Base-by-base conservation (phyloP, 2,329 filamentous ascomycete species). In the Capronia americana region DNA sequence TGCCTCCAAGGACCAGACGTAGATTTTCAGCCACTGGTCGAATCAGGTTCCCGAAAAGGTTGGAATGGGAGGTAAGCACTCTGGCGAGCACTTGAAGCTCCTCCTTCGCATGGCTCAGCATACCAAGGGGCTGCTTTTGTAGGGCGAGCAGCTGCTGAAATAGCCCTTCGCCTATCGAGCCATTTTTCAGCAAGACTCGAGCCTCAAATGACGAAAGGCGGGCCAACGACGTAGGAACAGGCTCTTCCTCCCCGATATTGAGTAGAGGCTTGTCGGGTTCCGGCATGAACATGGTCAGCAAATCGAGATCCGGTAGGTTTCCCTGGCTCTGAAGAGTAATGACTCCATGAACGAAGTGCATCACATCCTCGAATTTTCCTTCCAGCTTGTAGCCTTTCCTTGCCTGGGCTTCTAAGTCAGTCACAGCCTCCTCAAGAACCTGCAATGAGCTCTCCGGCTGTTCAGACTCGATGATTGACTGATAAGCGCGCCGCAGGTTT, bases 401-500 rank as follows among this genome's bases (percentile, higher is more conserved):
- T 11, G 62, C 64, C 46, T 70, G 62, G 20, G 46, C 26, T 46
- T 70, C 60, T 14, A 70, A 50, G 14, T 26, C 54, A 4, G 64
- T 28, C 23, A 67, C 69, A 26, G 59, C 63, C 12, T 62, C 54
- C 46, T 63, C 55, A 32, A 69, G 56, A 64, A 63, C 66, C 32
- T 48, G 4, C 10, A 67, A 46, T 20, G 59, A 59, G 26, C 26
- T 41, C 28, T 61, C 56, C 20, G 58, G 55, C 6, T 63, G 41
- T 14, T 51, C 63, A 8, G 65, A 67, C 20, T 62, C 50, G 23
- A 62, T 30, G 20, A 67, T 57, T 11, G 69, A 65, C 30, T 24
- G n/a, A 60, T 69, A 69, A 23, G 79, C 78, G 20, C 77, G 75
- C 50, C 79, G 74, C 24, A 82, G 51, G 48, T 64, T 69, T 5